A percentile compares a stretch with the other conserved stretches of the same genome.
Evolutionary conservation across 257 asterid genomes (phyloP).

Genomic region (Capsicum rhomboideum): DNA sequence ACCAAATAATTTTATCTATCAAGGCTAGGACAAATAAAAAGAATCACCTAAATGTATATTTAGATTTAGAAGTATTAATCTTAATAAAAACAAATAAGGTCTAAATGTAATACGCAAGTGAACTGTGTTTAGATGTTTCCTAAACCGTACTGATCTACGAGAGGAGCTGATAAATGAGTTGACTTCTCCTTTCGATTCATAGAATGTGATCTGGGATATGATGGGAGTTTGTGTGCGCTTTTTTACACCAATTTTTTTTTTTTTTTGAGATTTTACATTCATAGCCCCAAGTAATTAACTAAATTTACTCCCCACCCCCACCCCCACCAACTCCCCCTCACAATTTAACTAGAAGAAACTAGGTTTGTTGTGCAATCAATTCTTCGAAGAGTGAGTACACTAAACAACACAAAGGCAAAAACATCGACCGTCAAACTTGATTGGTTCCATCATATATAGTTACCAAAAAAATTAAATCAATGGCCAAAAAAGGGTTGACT

Average conservation of each 20-base stretch:
- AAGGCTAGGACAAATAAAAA: no score
- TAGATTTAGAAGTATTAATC: background rate
- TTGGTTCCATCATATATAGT: background rate
- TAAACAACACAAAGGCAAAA: background rate
- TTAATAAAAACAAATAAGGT: background rate
- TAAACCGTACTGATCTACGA: no score
- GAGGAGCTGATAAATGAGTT: no score
- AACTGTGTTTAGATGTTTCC: no score
- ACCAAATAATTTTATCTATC: no score
- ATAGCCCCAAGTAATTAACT: no score
- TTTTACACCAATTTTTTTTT: no score
- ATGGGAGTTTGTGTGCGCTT: no score
- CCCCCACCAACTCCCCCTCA: background rate
- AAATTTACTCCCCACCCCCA: background rate
- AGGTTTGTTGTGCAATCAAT: background rate
- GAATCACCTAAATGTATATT: background rate
- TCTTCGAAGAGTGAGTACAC: background rate
- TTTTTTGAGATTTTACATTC: no score
- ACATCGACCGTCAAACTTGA: background rate
- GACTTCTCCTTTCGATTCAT: no score
- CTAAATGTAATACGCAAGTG: no score
- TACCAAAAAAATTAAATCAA: background rate
- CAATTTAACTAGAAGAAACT: background rate
- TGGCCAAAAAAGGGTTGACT: slow-evolving; percentile 39
- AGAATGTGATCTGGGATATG: no score